phyloP scores from a whole-genome alignment of 108 stramenopile genomes.

The Cyclotella atomus region DNA sequence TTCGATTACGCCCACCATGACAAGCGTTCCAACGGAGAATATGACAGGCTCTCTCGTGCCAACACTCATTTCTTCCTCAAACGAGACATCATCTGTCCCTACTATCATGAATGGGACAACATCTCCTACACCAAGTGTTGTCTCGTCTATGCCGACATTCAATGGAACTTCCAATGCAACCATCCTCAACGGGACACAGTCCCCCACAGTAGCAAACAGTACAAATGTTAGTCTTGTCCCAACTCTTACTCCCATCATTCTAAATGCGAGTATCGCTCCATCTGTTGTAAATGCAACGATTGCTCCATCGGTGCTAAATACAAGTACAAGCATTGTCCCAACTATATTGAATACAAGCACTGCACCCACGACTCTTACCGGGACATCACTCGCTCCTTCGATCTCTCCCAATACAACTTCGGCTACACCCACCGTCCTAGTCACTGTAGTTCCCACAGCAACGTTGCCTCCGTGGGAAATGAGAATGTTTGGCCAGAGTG shows the following conservation, averaged over 20 bases:
- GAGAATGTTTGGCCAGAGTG: constrained; percentile 23
- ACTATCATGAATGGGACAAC: background rate
- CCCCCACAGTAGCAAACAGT: background rate
- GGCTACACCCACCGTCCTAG: background rate
- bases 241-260: background rate
- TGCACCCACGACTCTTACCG: background rate
- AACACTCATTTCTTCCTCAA: background rate
- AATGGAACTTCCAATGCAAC: background rate
- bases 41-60: background rate
- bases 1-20: background rate
- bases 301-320: background rate
- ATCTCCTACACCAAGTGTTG: background rate
- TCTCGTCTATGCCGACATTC: background rate
- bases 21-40: background rate
- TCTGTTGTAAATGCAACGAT: background rate
- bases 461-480: constrained; percentile 14
- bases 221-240: no score
- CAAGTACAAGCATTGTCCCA: background rate
- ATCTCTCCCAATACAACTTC: constrained; percentile 1
- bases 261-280: constrained; percentile 3
- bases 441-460: background rate
- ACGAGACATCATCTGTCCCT: background rate
- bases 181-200: background rate
- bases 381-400: background rate
- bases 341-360: background rate